Evolutionary conservation across 257 asterid species (phyloP), one percentile per base, ranked within the genome.

Genomic region (Solanum stenotomum): DNA sequence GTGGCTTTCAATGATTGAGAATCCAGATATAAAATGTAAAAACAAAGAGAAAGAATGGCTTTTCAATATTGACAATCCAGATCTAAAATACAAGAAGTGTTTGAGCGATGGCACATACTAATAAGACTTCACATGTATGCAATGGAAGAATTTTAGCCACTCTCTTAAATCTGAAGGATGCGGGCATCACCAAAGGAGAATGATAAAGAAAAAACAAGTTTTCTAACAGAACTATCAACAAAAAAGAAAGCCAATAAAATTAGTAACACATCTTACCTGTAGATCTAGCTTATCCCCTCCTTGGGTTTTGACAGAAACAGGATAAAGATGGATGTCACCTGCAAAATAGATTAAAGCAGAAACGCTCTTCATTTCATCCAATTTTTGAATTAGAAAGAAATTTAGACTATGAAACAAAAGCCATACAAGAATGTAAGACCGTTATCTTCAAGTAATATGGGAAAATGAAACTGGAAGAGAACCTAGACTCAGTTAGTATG

Each of bases 261-360:
- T 27, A 42, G 85, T 9, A 67, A 68, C n/a, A 70, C 13, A 35
- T 38, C 95, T 92, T 92, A 96, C 99, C 93, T 95, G 98, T n/a
- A 96, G 89, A 89, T 96, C 98, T 83, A 96, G 93, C 94, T 94
- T 95, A 90, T 95, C 98, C 20, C 99, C 99, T 76, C 95, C 95
- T 87, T 91, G 97, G 38, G 97, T 94, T 90, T 93, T 96, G 86
- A 96, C 97, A 65, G 96, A 92, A 86, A 96, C 99, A n/a, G 98
- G 98, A 92, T 92, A 95, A 79, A 96, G 98, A 89, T 92, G 94
- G 91, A 92, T 88, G 71, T 94, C 98, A 87, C 94, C 99, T 96
- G 98, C 89, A 89, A 68, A 68, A 88, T 87, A 90, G 67, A 81
- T 46, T 81, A 49, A 29, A 49, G 68, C 29, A 81, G 70, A 81